A percentile compares a stretch with the other conserved stretches of the same genome.
Conservation (phyloP, 495 filamentous ascomycete species). For the Lophiostoma macrostomum region DNA sequence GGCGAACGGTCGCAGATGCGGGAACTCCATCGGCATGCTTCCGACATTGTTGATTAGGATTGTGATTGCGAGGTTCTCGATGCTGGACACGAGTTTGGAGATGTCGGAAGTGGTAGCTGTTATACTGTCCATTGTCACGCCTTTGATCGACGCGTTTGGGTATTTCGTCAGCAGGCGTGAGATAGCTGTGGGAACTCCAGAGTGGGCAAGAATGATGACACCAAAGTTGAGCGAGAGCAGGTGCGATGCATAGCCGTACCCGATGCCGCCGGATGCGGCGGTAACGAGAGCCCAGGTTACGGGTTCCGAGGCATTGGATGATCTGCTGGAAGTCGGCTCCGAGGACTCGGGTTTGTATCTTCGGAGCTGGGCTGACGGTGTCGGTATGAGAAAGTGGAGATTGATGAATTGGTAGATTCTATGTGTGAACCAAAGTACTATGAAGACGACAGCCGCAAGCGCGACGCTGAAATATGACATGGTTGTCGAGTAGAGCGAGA, state of each 20-base stretch:
- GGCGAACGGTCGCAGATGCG: constrained; percentile 27
- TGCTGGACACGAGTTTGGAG: constrained; percentile 14
- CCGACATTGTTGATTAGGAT: constrained; percentile 41
- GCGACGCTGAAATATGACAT: too few relatives aligned
- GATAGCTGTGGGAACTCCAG: not conserved
- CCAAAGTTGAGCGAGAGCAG: constrained; percentile 6
- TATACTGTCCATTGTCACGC: constrained; percentile 2
- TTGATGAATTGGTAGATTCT: too few relatives aligned
- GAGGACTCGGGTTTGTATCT: too few relatives aligned
- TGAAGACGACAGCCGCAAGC: too few relatives aligned
- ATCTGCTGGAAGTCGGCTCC: too few relatives aligned
- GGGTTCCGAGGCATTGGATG: too few relatives aligned
- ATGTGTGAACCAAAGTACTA: too few relatives aligned
- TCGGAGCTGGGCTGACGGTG: too few relatives aligned
- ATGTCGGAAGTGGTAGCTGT: constrained; percentile 31
- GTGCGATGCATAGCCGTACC: constrained; percentile 1
- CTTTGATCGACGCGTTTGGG: constrained; percentile 1
- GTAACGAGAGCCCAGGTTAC: constrained; percentile 1
- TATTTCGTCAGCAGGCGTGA: not conserved
- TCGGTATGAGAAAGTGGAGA: too few relatives aligned
- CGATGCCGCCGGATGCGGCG: constrained; percentile 7
- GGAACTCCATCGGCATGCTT: constrained; percentile 27
- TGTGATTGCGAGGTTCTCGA: constrained; percentile 30
- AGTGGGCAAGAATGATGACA: constrained; percentile 7
- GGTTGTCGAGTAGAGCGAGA: too few relatives aligned